Percentiles rank a stretch among this genome's conserved stretches.
phyloP scores from a whole-genome alignment of 208 protist species.

The Novymonas esmeraldas region DNA sequence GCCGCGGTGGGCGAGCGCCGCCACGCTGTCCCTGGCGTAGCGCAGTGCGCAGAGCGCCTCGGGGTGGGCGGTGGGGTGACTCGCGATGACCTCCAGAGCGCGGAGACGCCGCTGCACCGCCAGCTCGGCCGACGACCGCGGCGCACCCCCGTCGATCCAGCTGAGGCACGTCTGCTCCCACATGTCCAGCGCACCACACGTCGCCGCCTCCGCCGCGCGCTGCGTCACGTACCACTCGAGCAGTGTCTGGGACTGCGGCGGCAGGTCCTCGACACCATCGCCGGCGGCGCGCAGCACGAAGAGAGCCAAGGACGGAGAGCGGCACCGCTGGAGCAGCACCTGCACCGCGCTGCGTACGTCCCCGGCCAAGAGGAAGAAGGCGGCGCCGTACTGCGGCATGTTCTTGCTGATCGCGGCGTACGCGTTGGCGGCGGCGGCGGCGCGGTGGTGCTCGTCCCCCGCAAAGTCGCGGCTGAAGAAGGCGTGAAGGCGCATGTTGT shows the following conservation, averaged over 20 bases:
- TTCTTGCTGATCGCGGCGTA: constrained; percentile 91
- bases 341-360: constrained; percentile 84
- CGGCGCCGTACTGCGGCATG: constrained; percentile 82
- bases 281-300: constrained; percentile 72
- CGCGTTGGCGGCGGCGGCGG: constrained; percentile 90
- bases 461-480: constrained; percentile 93
- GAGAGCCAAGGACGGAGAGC: constrained; percentile 68
- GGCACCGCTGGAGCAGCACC: constrained; percentile 82
- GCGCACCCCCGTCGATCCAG: constrained; percentile 47
- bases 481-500: constrained; percentile 72
- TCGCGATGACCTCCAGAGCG: constrained; percentile 38
- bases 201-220: constrained; percentile 23
- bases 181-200: constrained; percentile 45
- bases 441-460: constrained; percentile 54
- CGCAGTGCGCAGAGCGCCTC: constrained; percentile 60
- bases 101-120: constrained; percentile 30
- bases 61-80: constrained; percentile 58
- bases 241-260: constrained; percentile 9
- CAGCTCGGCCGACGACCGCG: constrained; percentile 19
- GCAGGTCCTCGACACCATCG: constrained; percentile 1
- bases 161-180: constrained; percentile 68
- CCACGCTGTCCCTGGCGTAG: constrained; percentile 55
- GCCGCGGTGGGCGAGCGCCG: constrained; percentile 40
- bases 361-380: constrained; percentile 94
- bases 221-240: constrained; percentile 37